These are phyloP conservation scores for Solanum dulcamara DNA, from an alignment of 257 asterid genomes.

Conservation along the genomic window DNA sequence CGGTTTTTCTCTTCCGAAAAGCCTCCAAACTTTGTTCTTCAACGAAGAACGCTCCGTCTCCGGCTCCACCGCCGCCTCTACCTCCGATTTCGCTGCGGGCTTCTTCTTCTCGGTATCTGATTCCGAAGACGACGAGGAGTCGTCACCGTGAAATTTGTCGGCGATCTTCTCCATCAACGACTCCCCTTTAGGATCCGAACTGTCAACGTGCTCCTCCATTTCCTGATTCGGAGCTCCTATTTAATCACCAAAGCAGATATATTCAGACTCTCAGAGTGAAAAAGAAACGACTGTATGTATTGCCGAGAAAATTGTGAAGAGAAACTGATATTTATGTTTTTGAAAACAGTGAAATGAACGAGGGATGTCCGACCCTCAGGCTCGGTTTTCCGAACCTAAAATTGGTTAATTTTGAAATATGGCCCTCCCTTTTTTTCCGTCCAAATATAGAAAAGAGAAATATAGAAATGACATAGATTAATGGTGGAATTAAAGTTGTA, in stretches of 20 bases:
- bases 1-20: constrained; percentile 64
- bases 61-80: background rate
- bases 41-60: constrained; percentile 25
- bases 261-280: background rate
- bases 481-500: background rate
- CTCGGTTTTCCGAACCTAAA: constrained; percentile 11
- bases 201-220: constrained; percentile 79
- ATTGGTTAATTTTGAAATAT: background rate
- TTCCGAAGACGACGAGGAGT: constrained; percentile 40
- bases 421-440: background rate
- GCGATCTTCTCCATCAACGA: constrained; percentile 46
- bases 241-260: background rate
- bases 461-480: background rate
- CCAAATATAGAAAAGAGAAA: background rate
- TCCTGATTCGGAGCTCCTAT: constrained; percentile 2
- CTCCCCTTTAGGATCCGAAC: constrained; percentile 53
- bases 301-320: background rate
- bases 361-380: constrained; percentile 27
- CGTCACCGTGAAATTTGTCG: constrained; percentile 43
- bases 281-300: background rate
- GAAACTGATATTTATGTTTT: constrained; percentile 10
- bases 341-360: background rate
- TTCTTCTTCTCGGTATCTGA: constrained; percentile 39
- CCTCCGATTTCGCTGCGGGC: background rate
- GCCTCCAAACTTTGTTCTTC: constrained; percentile 36